Conservation (phyloP, 345 rosid genomes). For the Hypericum perforatum region DNA sequence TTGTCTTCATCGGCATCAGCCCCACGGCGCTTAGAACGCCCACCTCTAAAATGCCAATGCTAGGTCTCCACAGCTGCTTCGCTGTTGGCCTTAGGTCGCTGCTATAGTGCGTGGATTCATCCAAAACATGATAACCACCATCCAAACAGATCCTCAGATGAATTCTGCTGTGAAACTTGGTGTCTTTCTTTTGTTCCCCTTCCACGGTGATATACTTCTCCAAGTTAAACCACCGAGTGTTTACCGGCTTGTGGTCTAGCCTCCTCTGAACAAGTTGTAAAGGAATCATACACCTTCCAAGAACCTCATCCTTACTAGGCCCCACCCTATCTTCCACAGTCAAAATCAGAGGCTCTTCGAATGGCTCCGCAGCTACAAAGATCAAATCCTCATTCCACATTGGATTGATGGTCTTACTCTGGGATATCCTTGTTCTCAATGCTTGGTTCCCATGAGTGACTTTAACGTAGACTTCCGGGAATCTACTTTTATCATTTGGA, state of each 20-base stretch:
- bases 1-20: slow-evolving; percentile 18
- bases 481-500: slow-evolving; percentile 19
- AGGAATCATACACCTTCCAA: slow-evolving; percentile 22
- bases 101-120: slow-evolving; percentile 24
- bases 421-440: slow-evolving; percentile 20
- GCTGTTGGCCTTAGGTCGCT: slow-evolving; percentile 29
- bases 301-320: slow-evolving; percentile 16
- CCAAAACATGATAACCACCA: slow-evolving; percentile 26
- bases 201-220: slow-evolving; percentile 19
- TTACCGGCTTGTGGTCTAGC: slow-evolving; percentile 27
- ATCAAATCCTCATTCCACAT: slow-evolving; percentile 27
- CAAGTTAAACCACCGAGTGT: slow-evolving; percentile 21
- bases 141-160: slow-evolving; percentile 21
- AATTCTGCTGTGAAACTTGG: slow-evolving; percentile 20
- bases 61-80: slow-evolving; percentile 25
- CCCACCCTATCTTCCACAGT: slow-evolving; percentile 18
- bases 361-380: slow-evolving; percentile 23
- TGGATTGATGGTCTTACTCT: slow-evolving; percentile 17
- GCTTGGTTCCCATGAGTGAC: slow-evolving; percentile 17
- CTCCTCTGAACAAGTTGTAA: slow-evolving; percentile 19
- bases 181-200: slow-evolving; percentile 19
- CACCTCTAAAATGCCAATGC: slow-evolving; percentile 23
- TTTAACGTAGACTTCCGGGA: slow-evolving; percentile 21
- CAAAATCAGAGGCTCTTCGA: slow-evolving; percentile 26
- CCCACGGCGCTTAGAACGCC: slow-evolving; percentile 21